Base-by-base conservation (phyloP, 2,329 filamentous ascomycete genomes). In the Calonectria fujianensis region DNA sequence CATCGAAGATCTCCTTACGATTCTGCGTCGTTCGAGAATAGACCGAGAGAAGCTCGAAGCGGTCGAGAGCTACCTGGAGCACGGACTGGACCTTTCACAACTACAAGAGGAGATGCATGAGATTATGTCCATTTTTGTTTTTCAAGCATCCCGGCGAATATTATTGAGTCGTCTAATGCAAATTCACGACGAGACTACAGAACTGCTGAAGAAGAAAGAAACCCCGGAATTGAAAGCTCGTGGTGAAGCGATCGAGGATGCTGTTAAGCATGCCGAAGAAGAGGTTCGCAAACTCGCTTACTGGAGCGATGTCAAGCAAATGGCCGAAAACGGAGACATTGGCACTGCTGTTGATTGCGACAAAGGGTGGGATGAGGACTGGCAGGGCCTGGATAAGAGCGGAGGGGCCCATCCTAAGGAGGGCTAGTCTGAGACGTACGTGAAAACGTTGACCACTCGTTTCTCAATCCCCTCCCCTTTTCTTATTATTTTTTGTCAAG, bases 11-110 rank as follows among this genome's bases (percentile, higher is more conserved):
- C 87, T 99, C 32, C 89, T 98, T 86, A 86, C 85, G 29, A 90
- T 91, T 3, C 85, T 99, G 70, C 93, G 93, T 76, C 86, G 86
- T 50, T 92, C 94, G 8, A 90, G 93, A 10, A 95, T 99, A 78
- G 97, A 99, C 82, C 91, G 97, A 41, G 96, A 98, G 86, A 98
- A 97, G 87, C 92, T 97, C 73, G 93, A 96, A 75, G 93, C 94
- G 0, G 90, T 98, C 29, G 92, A 94, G 80, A 94, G 91, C 76
- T 99, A 98, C 82, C 88, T 98, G n/a, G 88, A 92, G 52, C 89
- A 97, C 69, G 94, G 92, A 8, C 92, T 94, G 31, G 95, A 98
- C 79, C 87, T 98, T 35, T 89, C 90, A 69, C 94, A 95, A 75
- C 87, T 99, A 27, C 90, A 94, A 75, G 90, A 94, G 70, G 89